Base-by-base conservation (phyloP, 2,329 filamentous ascomycete species). In the Cercospora berteroae region DNA sequence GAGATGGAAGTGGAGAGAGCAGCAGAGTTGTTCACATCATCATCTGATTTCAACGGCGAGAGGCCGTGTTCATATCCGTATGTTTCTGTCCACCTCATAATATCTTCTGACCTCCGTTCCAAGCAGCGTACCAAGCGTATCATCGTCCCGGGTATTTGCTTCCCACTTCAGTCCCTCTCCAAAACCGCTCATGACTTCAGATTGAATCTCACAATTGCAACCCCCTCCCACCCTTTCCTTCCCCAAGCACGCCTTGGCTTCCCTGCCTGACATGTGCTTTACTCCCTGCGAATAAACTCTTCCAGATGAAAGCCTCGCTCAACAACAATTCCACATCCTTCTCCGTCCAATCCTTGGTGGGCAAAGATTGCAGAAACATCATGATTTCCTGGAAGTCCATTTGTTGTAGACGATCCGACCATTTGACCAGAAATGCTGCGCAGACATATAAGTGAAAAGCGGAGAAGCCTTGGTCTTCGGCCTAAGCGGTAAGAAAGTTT, bases 331-430 rank as follows among this genome's bases (percentile, higher is more conserved):
- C 95, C 74, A 99, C 96, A 77, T 99, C 95, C 82, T 98, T 98
- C 78, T 97, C 95, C 1, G 93, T 97, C 95, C 95, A 99, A 64
- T 90, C 87, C 73, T 91, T 90, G 6, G 96, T 99, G 3, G 96
- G 95, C 66, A 99, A 83, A 55, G 93, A 92, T 81, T 99, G 95
- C 64, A 99, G 83, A 77, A 99, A 99, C 94, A 99, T 99, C 94
- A 99, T 97, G 67, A 97, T 90, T 79, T 97, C 94, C 82, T 98
- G 88, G 72, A 98, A 98, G 79, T 99, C 95, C 94, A 98, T 98
- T 79, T 93, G 95, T 69, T 94, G 86, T 56, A 99, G 85, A 78
- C 96, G 93, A 73, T 95, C 90, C 6, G 94, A 96, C 96, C 96
- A 99, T 80, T 99, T 99, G 63, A 98, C 95, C 27, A 99, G 84